phyloP scores from a whole-genome alignment of 2,329 filamentous ascomycete genomes.

The Colletotrichum sp. region DNA sequence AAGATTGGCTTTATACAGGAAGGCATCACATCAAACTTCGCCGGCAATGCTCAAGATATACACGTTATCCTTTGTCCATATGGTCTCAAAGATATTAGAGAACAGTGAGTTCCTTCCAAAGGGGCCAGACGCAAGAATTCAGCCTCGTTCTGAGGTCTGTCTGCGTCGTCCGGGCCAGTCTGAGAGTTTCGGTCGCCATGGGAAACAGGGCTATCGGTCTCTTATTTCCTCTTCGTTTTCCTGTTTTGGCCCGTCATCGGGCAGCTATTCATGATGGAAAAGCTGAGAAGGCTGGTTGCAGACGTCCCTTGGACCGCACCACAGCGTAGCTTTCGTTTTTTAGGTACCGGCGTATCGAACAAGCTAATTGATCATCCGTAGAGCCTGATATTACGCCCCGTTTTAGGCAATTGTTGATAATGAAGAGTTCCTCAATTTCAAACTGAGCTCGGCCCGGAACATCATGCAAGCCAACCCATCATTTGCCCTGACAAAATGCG shows the following conservation, averaged over 20 bases:
- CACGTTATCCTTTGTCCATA: rapidly evolving
- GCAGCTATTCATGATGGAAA: background rate
- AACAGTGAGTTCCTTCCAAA: rapidly evolving
- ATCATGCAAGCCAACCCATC: background rate
- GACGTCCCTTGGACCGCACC: rapidly evolving
- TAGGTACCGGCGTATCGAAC: background rate
- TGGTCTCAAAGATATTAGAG: no score
- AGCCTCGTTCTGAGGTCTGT: background rate
- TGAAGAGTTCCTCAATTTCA: rapidly evolving
- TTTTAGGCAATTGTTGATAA: no score
- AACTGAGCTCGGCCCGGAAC: background rate
- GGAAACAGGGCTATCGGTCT: background rate
- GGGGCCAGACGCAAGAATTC: no score
- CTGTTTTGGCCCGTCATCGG: background rate
- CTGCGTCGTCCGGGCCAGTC: background rate
- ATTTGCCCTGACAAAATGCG: background rate
- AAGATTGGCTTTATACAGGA: background rate
- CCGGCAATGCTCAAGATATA: rapidly evolving
- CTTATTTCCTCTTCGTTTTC: background rate
- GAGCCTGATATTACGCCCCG: no score
- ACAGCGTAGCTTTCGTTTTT: background rate
- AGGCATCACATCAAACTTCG: background rate
- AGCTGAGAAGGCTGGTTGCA: background rate
- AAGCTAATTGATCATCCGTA: background rate
- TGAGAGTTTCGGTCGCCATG: rapidly evolving